A percentile compares a stretch with the other conserved stretches of the same genome.
Conservation (phyloP, 2,329 filamentous ascomycete species). For the Byssothecium circinans region DNA sequence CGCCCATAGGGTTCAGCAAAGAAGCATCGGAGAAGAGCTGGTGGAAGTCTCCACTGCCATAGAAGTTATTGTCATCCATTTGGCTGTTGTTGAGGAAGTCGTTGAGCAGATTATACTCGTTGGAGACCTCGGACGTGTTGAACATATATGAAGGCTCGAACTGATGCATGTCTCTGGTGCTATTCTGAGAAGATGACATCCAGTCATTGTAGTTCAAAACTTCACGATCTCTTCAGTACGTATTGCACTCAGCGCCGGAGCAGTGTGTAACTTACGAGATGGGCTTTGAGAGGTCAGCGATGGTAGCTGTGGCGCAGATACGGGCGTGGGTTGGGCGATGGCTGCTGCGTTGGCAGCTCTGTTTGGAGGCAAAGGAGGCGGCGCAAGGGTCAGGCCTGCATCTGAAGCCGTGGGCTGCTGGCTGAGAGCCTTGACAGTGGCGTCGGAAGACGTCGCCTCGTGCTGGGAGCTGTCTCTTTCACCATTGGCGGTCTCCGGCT, state of each 20-base stretch:
- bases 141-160: conserved; percentile 96
- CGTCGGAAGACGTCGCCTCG: conserved; percentile 35
- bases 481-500: conserved; percentile 41
- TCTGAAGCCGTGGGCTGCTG: conserved; percentile 36
- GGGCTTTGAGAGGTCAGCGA: conserved; percentile 66
- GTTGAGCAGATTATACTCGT: conserved; percentile 95
- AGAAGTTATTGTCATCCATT: conserved; percentile 66
- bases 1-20: conserved; percentile 49
- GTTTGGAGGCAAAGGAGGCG: conserved; percentile 38
- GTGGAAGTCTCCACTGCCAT: conserved; percentile 46
- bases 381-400: conserved; percentile 43
- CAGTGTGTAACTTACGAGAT: conserved; percentile 66
- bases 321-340: conserved; percentile 71
- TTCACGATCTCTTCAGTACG: conserved; percentile 46
- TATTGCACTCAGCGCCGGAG: conserved; percentile 22
- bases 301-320: conserved; percentile 67
- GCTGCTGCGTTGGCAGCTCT: conserved; percentile 53
- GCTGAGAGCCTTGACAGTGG: conserved; percentile 27
- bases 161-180: conserved; percentile 91
- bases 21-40: conserved; percentile 64
- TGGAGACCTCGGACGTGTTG: conserved; percentile 87
- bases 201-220: conserved; percentile 84
- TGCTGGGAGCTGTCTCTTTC: conserved; percentile 35
- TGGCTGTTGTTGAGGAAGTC: conserved; percentile 93
- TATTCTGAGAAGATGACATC: conserved; percentile 71